These are phyloP conservation scores for Fistulifera pelliculosa DNA, from an alignment of 108 stramenopile genomes.

Conservation along the genomic window DNA sequence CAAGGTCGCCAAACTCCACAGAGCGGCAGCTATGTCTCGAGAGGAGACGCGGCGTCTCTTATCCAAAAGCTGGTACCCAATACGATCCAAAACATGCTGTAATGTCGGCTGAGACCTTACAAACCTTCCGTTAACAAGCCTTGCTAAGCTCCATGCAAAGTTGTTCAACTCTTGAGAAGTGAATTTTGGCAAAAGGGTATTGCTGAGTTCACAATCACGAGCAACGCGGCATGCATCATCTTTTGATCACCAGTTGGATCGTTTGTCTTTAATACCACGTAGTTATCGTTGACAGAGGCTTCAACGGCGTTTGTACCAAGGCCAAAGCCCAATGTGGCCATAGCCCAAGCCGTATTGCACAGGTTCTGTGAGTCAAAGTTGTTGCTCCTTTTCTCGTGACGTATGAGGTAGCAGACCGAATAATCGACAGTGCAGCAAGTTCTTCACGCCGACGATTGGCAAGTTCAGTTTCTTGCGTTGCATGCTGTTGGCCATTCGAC, in stretches of 20 bases:
- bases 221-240: constrained; percentile 29
- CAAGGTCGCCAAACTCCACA: constrained; percentile 67
- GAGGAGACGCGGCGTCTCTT: constrained; percentile 30
- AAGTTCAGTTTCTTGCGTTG: neutral
- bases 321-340: constrained; percentile 73
- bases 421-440: constrained; percentile 40
- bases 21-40: constrained; percentile 55
- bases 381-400: constrained; percentile 24
- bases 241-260: constrained; percentile 39
- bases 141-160: constrained; percentile 61
- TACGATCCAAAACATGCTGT: constrained; percentile 25
- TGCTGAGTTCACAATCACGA: constrained; percentile 32
- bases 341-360: constrained; percentile 53
- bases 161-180: constrained; percentile 74
- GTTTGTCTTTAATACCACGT: constrained; percentile 41
- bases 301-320: constrained; percentile 16
- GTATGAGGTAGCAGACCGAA: constrained; percentile 41
- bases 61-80: constrained; percentile 36
- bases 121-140: constrained; percentile 39
- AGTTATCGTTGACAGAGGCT: constrained; percentile 33
- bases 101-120: constrained; percentile 11
- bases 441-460: constrained; percentile 1
- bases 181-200: constrained; percentile 37
- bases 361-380: constrained; percentile 64
- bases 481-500: constrained; percentile 53